phyloP scores from a whole-genome alignment of 1,139 yeast genomes.

The Debaryomyces nepalensis region DNA sequence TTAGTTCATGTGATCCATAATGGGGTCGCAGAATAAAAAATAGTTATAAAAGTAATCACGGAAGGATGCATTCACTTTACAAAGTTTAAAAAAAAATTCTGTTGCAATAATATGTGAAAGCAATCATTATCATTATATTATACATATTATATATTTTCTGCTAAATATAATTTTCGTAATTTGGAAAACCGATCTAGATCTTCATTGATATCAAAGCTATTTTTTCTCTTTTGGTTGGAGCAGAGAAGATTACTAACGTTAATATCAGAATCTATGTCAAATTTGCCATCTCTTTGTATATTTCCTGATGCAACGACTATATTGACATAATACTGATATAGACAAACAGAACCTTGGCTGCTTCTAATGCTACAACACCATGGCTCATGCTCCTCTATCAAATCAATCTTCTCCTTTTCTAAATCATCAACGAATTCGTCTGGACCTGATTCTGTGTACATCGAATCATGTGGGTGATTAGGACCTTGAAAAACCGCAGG shows the following conservation, averaged over 20 bases:
- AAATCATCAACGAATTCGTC: constrained; percentile 19
- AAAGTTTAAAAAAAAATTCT: too few species aligned
- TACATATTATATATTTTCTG: constrained; percentile 21
- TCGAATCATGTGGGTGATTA: constrained; percentile 1
- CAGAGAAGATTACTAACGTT: constrained; percentile 19
- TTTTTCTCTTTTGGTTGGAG: constrained; percentile 18
- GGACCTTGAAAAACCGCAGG: constrained; percentile 21
- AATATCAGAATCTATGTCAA: constrained; percentile 22
- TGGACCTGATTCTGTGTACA: constrained; percentile 10
- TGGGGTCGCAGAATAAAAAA: too few species aligned
- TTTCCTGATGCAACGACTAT: constrained; percentile 27
- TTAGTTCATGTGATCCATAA: too few species aligned
- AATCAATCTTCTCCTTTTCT: constrained; percentile 28
- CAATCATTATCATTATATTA: background rate
- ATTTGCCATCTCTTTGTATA: constrained; percentile 35
- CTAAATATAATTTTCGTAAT: constrained; percentile 39
- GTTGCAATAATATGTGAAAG: too few species aligned
- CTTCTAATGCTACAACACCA: constrained; percentile 39
- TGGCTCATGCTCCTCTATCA: constrained; percentile 35
- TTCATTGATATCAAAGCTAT: constrained; percentile 36
- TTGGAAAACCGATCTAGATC: constrained; percentile 40
- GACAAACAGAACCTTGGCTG: constrained; percentile 20
- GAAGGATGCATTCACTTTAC: too few species aligned
- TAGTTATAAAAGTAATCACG: too few species aligned
- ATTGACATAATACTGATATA: constrained; percentile 30